Conservation (phyloP, 1,139 yeast genomes). For the Hemisphaericaspora subhashii region DNA sequence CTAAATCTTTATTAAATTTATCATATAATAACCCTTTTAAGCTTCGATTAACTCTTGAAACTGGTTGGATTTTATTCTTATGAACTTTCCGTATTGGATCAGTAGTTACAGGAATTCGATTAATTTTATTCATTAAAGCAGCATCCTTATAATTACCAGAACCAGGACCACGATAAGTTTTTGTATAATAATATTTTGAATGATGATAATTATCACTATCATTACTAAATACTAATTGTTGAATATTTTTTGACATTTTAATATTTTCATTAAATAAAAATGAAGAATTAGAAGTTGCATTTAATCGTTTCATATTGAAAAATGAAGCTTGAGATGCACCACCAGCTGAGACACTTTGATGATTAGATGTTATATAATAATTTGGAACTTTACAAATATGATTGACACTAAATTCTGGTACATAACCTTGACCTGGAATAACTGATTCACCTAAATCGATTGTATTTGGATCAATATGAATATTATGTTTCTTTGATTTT, state of each 20-base stretch:
- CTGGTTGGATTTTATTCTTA: constrained; percentile 16
- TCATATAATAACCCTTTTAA: constrained; percentile 44
- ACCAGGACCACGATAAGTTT: constrained; percentile 47
- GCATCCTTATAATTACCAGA: constrained; percentile 51
- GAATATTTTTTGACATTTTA: constrained; percentile 36
- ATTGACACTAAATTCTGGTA: constrained; percentile 44
- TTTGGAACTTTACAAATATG: constrained; percentile 46
- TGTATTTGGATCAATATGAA: constrained; percentile 40
- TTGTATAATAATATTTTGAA: constrained; percentile 41
- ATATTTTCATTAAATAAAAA: constrained; percentile 21
- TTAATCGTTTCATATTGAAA: constrained; percentile 19
- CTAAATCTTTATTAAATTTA: constrained; percentile 30
- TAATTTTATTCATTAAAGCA: constrained; percentile 41
- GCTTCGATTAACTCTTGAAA: constrained; percentile 24
- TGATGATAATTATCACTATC: constrained; percentile 38
- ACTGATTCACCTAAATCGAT: constrained; percentile 42
- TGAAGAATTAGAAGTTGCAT: constrained; percentile 23
- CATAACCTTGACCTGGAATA: constrained; percentile 48
- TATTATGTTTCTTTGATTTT: constrained; percentile 32
- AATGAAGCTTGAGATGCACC: constrained; percentile 9
- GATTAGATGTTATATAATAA: constrained; percentile 38
- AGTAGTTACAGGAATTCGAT: constrained; percentile 27
- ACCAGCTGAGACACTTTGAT: constrained; percentile 19
- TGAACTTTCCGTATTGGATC: constrained; percentile 19
- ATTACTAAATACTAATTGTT: constrained; percentile 35